phyloP scores from a whole-genome alignment of 2,329 filamentous ascomycete species.

The Boeremia lycopersici region DNA sequence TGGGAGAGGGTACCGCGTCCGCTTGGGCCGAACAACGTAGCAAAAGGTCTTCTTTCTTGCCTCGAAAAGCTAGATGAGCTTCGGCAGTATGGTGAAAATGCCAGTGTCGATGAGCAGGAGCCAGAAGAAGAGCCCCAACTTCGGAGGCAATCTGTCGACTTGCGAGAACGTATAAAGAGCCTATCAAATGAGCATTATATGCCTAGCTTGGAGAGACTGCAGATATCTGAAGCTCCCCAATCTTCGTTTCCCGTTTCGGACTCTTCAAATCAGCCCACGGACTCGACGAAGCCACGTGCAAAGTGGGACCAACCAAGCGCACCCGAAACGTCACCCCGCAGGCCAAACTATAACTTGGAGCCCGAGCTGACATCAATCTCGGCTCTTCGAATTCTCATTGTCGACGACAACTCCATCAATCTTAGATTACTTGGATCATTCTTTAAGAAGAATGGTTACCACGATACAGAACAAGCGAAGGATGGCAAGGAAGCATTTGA shows the following conservation, averaged over 20 bases:
- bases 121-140: not conserved
- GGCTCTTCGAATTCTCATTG: constrained; percentile 32
- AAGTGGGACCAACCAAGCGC: not conserved
- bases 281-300: too few species aligned
- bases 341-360: too few species aligned
- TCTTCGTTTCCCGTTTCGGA: not conserved
- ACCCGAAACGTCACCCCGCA: not conserved
- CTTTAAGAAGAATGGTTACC: constrained; percentile 22
- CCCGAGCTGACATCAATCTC: not conserved
- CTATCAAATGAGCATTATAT: not conserved
- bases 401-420: constrained; percentile 46
- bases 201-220: not conserved
- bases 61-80: constrained; percentile 9
- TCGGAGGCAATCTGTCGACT: not conserved
- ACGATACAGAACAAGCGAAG: constrained; percentile 7
- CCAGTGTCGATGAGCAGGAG: not conserved
- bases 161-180: not conserved
- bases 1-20: constrained; percentile 16
- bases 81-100: not conserved
- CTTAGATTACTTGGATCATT: constrained; percentile 33
- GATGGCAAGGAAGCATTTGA: constrained; percentile 23
- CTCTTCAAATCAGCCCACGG: not conserved
- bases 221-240: not conserved
- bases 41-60: constrained; percentile 5
- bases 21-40: constrained; percentile 12